A percentile compares a stretch with the other conserved stretches of the same genome.
These are phyloP conservation scores for Xerocomus minutiporus DNA, from an alignment of 1,284 basidiomycete species.

Conservation along the genomic window DNA sequence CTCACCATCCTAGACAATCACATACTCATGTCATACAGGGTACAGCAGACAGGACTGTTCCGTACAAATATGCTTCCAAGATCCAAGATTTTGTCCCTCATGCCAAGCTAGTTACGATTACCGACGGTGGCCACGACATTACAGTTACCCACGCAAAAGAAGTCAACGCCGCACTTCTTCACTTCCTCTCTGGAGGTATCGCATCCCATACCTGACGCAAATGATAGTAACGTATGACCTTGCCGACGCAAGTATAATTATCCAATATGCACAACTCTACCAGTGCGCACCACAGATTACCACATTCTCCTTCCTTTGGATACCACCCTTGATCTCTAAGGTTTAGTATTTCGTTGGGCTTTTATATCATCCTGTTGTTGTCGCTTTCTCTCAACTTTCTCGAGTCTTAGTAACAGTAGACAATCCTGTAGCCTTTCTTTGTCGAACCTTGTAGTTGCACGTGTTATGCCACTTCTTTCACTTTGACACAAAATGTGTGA, in stretches of 20 bases:
- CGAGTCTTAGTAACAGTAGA: neutral
- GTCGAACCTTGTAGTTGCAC: neutral
- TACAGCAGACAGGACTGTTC: conserved; percentile 60
- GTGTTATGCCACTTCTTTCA: neutral
- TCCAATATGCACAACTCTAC: neutral
- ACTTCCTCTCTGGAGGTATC: conserved; percentile 34
- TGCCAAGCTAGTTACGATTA: conserved; percentile 52
- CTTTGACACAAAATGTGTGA: conserved; percentile 8
- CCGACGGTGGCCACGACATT: conserved; percentile 61
- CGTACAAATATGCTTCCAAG: conserved; percentile 52
- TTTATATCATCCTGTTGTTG: conserved; percentile 9
- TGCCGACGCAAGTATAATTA: conserved; percentile 2
- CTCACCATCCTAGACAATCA: neutral
- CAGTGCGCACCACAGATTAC: neutral
- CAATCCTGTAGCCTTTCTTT: conserved; percentile 11
- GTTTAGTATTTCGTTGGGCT: neutral
- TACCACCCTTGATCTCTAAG: conserved; percentile 1
- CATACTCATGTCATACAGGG: conserved; percentile 41
- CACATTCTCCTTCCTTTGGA: conserved; percentile 8
- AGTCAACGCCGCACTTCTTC: conserved; percentile 38
- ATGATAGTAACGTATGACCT: neutral
- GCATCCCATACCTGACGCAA: neutral
- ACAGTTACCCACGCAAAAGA: conserved; percentile 51
- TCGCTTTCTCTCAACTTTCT: neutral
- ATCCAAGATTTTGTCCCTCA: conserved; percentile 53